A percentile compares a stretch with the other conserved stretches of the same genome.
Conservation (phyloP, 306 rosid species). For the Abrus pulchellus region DNA sequence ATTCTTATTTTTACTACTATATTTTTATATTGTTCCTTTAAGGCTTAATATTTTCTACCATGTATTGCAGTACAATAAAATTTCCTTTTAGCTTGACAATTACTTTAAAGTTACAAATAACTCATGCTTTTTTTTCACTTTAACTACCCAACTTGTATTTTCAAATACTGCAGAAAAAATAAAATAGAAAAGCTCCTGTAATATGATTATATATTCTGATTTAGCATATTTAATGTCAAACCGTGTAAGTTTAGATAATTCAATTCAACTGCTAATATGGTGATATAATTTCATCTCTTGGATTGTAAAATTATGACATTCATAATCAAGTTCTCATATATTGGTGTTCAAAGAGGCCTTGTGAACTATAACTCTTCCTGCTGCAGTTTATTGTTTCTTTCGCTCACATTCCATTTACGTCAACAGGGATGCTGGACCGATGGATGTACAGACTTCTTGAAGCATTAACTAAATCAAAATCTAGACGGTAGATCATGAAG, state of each 20-base stretch:
- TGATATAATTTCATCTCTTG: neutral
- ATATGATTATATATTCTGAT: neutral
- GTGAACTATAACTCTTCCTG: conserved; percentile 15
- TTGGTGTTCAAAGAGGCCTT: conserved; percentile 17
- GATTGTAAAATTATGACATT: neutral
- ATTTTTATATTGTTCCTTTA: too few relatives aligned
- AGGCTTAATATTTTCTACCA: too few relatives aligned
- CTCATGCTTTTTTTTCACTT: too few relatives aligned
- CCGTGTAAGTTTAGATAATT: conserved; percentile 10
- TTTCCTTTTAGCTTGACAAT: too few relatives aligned
- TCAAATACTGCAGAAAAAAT: neutral
- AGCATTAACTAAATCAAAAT: conserved; percentile 75
- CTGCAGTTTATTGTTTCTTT: neutral
- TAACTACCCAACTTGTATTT: too few relatives aligned
- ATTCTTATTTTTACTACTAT: too few relatives aligned
- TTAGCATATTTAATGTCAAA: neutral
- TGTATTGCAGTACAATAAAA: too few relatives aligned
- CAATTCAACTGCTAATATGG: conserved; percentile 15
- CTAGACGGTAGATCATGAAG: conserved; percentile 56
- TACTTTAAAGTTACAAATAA: too few relatives aligned
- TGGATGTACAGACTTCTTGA: conserved; percentile 93
- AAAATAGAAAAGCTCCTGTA: conserved; percentile 1
- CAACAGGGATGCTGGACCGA: conserved; percentile 90
- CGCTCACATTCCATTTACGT: conserved; percentile 19
- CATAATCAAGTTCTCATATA: conserved; percentile 18